Conservation (phyloP, 208 protist genomes). For the Porcisia hertigi region DNA sequence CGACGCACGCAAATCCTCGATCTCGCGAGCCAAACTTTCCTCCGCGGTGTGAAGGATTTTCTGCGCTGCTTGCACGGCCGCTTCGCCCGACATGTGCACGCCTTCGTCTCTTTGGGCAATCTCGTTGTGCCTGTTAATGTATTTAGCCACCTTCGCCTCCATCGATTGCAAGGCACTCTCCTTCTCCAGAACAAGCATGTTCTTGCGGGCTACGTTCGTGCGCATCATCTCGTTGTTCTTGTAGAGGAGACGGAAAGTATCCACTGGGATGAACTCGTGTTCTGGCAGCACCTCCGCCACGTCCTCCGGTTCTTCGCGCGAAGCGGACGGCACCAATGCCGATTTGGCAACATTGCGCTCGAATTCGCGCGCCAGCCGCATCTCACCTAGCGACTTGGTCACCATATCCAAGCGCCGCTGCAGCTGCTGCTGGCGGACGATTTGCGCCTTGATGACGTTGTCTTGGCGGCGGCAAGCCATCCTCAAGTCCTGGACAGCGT, state of each 20-base stretch:
- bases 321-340: constrained; percentile 69
- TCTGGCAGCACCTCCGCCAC: constrained; percentile 77
- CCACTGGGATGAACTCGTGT: constrained; percentile 78
- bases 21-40: constrained; percentile 10
- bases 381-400: constrained; percentile 73
- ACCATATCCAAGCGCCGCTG: constrained; percentile 77
- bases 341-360: constrained; percentile 74
- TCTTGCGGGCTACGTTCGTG: constrained; percentile 81
- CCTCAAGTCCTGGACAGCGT: constrained; percentile 71
- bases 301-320: constrained; percentile 76
- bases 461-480: constrained; percentile 72
- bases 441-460: constrained; percentile 78
- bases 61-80: constrained; percentile 13
- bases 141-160: constrained; percentile 66
- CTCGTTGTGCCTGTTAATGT: constrained; percentile 58
- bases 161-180: constrained; percentile 80
- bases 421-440: constrained; percentile 81
- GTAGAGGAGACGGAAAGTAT: constrained; percentile 85
- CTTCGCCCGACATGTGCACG: constrained; percentile 23
- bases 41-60: constrained; percentile 32
- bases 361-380: constrained; percentile 83
- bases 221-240: constrained; percentile 88
- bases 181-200: constrained; percentile 91
- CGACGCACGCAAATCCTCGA: constrained; percentile 53
- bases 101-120: constrained; percentile 53